Base-by-base conservation (phyloP, 768 basidiomycete genomes). In the Lactarius quietus region DNA sequence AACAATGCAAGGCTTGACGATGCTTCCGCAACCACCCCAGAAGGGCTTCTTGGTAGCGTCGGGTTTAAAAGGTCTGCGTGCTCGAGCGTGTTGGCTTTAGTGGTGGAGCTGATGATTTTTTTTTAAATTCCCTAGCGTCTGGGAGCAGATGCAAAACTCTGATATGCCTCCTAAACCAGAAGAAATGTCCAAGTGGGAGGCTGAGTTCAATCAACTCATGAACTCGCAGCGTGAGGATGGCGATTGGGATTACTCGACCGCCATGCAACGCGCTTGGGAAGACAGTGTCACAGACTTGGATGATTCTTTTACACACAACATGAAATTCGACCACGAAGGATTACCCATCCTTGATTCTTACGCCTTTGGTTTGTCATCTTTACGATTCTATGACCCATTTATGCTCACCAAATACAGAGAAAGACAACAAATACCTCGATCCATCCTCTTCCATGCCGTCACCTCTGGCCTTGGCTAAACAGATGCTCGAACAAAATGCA, bases 121-220 rank as follows among this genome's bases (percentile, higher is more conserved):
- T 33, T 66, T n/a, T n/a, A n/a, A n/a, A n/a, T 43, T 14, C 36
- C 52, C 18, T 66, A 92, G 90, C 45, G 78, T 84, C 41, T 90
- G 85, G 88, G 79, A 85, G 52, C 78, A 84, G 39, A 73, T 88
- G 31, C 84, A 84, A 70, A 79, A 83, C 60, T 86, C 85, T 1
- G 83, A 83, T 29, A 64, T 82, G 28, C 83, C 85, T 3, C 84
- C 86, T 1, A 79, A 83, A 6, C 71, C 79, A 28, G 87, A 86
- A 73, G 88, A 91, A 64, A 73, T 90, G 62, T 84, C 86, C 1
- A 87, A 86, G 74, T 93, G 91, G 91, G 92, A 93, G 74, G 83
- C 89, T 7, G 86, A 93, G 73, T 89, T 93, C 68, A 87, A 88
- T 72, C 86, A 92, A 65, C 76, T 92, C 48, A 90, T 93, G 89